Evolutionary conservation across 306 rosid species (phyloP).

Genomic region (Casuarina cunninghamiana): DNA sequence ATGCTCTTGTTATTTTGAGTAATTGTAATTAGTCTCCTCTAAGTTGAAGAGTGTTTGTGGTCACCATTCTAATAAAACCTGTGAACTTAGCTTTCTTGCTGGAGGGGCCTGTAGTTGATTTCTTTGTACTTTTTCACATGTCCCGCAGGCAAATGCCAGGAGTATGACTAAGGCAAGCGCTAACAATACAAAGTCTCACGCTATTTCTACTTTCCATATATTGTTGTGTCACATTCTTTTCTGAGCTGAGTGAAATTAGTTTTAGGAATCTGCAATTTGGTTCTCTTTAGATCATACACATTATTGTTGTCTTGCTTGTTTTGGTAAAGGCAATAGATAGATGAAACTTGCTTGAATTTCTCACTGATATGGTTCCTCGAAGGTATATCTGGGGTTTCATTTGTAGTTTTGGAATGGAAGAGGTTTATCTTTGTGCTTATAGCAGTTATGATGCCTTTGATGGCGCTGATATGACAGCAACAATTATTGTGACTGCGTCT

Average conservation of each 20-base stretch:
- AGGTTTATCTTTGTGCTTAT: not conserved
- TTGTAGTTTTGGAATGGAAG: not conserved
- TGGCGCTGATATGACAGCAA: not conserved
- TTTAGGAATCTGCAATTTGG: not conserved
- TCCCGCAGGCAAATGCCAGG: not conserved
- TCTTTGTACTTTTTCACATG: not conserved
- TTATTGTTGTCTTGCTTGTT: not conserved
- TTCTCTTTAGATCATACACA: not conserved
- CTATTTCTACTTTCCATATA: not conserved
- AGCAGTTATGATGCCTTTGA: not conserved
- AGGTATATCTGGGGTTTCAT: not conserved
- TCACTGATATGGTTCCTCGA: not conserved
- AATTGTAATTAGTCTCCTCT: not conserved
- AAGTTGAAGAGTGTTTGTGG: constrained; percentile 3
- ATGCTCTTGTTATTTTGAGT: not conserved
- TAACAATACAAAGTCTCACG: not conserved
- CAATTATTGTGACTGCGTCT: not conserved
- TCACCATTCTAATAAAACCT: not conserved
- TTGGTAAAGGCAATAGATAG: not conserved
- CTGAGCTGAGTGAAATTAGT: not conserved
- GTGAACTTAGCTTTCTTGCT: not conserved
- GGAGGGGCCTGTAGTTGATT: not conserved
- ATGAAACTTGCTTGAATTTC: not conserved
- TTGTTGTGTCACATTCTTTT: not conserved
- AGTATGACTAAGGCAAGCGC: not conserved